Base-by-base conservation (phyloP, 495 filamentous ascomycete genomes). In the Jackrogersella multiformis region DNA sequence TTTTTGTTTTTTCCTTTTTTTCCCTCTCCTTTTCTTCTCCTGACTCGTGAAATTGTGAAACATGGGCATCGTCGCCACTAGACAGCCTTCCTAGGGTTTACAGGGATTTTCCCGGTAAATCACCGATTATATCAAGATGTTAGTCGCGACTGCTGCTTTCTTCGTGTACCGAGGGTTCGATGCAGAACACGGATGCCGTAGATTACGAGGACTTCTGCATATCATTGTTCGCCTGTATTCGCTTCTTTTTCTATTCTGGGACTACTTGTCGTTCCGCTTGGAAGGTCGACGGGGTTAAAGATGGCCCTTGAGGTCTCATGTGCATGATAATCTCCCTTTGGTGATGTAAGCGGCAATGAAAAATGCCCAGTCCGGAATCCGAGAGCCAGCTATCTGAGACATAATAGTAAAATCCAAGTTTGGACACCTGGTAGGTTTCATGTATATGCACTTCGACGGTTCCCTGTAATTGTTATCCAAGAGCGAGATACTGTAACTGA, bases 401-500 rank as follows among this genome's bases (percentile, higher is more conserved):
- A 6, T 36, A 48, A 5, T 34, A 46, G 13, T 28, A 57, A 6
- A 26, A 45, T 24, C 34, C 41, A 16, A 57, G 28, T 57, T 46
- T 5, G 46, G 5, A n/a, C 36, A 20, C 28, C 24, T 57, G 7
- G 16, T 34, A 2, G 39, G 45, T 26, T 46, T 39, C 39, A 46
- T 34, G 26, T 21, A 57, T 45, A 57, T 57, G 4, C 7, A 35
- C 7, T 45, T 15, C 30, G 46, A 15, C 9, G 55, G 26, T 16
- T 57, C 46, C 18, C 24, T 26, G 6, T 45, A 45, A 10, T 57
- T 28, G 0, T 39, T 9, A 2, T 41, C 41, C 15, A 39, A 39
- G 16, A 45, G 55, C 30, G 41, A 46, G 28, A 57, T 35, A 3
- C 55, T 39, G 39, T 57, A 57, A 6, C 55, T 57, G 3, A 46